Conservation (phyloP, 805 yeast species). For the Grigorovia humatica region DNA sequence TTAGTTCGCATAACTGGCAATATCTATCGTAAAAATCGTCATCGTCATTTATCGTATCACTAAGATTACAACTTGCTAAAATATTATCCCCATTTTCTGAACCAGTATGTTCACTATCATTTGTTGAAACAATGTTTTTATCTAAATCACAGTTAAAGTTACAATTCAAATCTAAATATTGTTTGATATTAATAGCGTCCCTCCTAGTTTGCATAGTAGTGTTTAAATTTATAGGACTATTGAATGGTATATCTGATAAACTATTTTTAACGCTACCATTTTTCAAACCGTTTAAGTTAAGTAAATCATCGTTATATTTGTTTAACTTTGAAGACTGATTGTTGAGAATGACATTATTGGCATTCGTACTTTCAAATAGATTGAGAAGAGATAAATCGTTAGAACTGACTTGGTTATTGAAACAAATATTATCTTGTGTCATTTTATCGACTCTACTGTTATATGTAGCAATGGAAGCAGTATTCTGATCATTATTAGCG, state of each 20-base stretch:
- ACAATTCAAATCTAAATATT: constrained; percentile 11
- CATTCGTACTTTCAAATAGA: neutral
- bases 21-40: constrained; percentile 27
- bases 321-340: neutral
- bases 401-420: neutral
- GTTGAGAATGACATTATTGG: neutral
- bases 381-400: neutral
- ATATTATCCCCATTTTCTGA: neutral
- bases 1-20: constrained; percentile 24
- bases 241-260: neutral
- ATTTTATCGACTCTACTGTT: neutral
- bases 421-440: constrained; percentile 1
- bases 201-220: neutral
- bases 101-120: neutral
- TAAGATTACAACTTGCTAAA: neutral
- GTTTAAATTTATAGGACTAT: neutral
- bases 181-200: neutral
- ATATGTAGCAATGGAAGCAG: too few species aligned
- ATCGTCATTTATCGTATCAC: constrained; percentile 2
- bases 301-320: neutral
- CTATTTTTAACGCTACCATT: neutral
- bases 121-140: constrained; percentile 1
- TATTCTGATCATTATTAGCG: neutral
- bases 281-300: neutral
- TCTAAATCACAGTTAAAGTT: constrained; percentile 20